phyloP scores from a whole-genome alignment of 352 stramenopile genomes.

The Chrysophaeum taylorii region DNA sequence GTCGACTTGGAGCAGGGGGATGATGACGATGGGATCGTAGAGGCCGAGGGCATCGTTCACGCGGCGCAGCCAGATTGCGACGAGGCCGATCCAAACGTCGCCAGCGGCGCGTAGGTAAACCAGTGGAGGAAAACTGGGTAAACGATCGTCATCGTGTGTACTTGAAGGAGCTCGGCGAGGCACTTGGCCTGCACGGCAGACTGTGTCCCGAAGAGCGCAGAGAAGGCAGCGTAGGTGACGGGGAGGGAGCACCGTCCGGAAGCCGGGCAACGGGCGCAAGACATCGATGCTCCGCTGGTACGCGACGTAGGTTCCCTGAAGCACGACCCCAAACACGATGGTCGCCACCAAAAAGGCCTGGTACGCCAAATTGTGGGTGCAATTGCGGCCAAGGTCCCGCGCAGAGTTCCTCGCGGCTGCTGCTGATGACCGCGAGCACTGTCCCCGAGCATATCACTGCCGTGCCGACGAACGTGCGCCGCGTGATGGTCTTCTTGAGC shows the following conservation, averaged over 20 bases:
- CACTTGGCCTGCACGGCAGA: constrained; percentile 36
- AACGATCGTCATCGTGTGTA: constrained; percentile 23
- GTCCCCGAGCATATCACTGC: constrained; percentile 32
- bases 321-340: background rate
- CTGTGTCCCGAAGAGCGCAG: constrained; percentile 34
- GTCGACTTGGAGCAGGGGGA: constrained; percentile 36
- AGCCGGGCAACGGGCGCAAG: background rate
- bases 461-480: constrained; percentile 34
- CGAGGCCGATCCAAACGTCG: constrained; percentile 33
- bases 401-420: background rate
- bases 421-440: constrained; percentile 36
- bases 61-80: constrained; percentile 30
- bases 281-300: background rate
- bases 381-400: background rate
- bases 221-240: constrained; percentile 34
- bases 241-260: background rate
- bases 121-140: constrained; percentile 35
- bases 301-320: background rate
- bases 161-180: constrained; percentile 30
- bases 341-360: background rate
- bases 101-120: constrained; percentile 36
- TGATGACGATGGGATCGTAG: constrained; percentile 41
- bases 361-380: constrained; percentile 12
- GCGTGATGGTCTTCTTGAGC: constrained; percentile 27
- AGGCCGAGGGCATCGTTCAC: constrained; percentile 32